Evolutionary conservation across 2,329 filamentous ascomycete genomes (phyloP), one percentile per base, ranked within the genome.

Genomic region (Rhynchosporium agropyri): DNA sequence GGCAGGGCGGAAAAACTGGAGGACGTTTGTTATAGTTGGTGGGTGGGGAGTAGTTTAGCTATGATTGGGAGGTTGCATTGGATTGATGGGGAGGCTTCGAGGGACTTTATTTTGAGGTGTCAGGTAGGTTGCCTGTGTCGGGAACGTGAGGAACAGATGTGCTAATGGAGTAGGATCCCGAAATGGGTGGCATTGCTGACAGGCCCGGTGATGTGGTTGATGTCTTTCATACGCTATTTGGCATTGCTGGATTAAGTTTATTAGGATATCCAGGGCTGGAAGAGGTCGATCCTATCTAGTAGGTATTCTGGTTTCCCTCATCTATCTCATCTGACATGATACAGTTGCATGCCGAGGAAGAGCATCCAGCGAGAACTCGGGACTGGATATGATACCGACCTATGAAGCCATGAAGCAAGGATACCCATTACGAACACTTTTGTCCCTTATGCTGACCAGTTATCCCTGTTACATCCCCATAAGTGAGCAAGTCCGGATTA

Each of bases 11-110:
- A 98, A 78, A 99, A 99, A 80, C 79, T 90, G 66, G 94, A 97
- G 75, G 95, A 99, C 75, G 94, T 97, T 13, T 99, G 95, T 79
- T 99, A 99, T 78, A 97, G 92, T 75, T 99, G 95, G 95, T 99
- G 95, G 95, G 95, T 98, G 50, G 80, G 94, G 73, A 94, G 91
- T 74, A 97, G 93, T 75, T 79, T 99, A 69, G 89, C 90, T 51
- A 97, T 98, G 83, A 90, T 99, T 69, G 87, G 84, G 60, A 88
- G 89, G 61, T 83, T 92, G 59, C 91, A 97, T 75, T 99, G 95
- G 95, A 96, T 99, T 74, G 91, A 99, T 78, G 84, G 87, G 56
- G 82, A 88, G 62, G 90, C 91, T 73, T 83, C 99, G 71, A 83
- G 87, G 58, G 76, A 77, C 29, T 99, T 97, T 77, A 97, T 99